Percentiles rank a stretch among this genome's conserved stretches.
Evolutionary conservation across 208 protist species (phyloP).

Genomic region (Leishmania braziliensis): DNA sequence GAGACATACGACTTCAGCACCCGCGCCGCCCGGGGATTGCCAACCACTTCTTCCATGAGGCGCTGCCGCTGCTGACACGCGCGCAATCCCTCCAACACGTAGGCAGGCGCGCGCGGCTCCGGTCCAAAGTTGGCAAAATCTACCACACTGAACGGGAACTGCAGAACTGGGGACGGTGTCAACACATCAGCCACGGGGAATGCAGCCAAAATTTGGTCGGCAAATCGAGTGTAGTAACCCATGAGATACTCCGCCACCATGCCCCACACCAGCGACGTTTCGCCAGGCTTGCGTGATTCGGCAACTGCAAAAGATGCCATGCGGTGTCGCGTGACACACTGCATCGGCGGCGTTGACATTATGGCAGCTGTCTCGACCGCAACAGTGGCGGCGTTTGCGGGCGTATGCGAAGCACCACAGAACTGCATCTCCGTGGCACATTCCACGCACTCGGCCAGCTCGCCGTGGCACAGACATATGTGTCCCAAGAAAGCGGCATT

Average conservation of each 20-base stretch:
- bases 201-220: conserved; percentile 15
- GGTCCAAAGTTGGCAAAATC: conserved; percentile 34
- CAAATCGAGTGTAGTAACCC: conserved; percentile 71
- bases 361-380: background rate
- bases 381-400: background rate
- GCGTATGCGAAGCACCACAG: background rate
- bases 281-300: conserved; percentile 20
- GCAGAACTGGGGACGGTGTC: conserved; percentile 23
- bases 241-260: conserved; percentile 78
- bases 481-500: conserved; percentile 44
- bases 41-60: conserved; percentile 7
- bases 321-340: conserved; percentile 6
- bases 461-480: conserved; percentile 13
- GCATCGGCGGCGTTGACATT: background rate
- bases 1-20: conserved; percentile 19
- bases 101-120: conserved; percentile 28
- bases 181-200: conserved; percentile 44
- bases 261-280: conserved; percentile 65
- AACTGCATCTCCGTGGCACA: conserved; percentile 9
- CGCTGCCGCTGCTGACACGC: conserved; percentile 29
- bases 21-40: conserved; percentile 3
- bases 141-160: conserved; percentile 27
- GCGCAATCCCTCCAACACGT: conserved; percentile 27
- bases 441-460: conserved; percentile 22
- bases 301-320: conserved; percentile 29